Conservation (phyloP, 1,284 basidiomycete genomes). For the Sporisorium iseilematis-ciliati region DNA sequence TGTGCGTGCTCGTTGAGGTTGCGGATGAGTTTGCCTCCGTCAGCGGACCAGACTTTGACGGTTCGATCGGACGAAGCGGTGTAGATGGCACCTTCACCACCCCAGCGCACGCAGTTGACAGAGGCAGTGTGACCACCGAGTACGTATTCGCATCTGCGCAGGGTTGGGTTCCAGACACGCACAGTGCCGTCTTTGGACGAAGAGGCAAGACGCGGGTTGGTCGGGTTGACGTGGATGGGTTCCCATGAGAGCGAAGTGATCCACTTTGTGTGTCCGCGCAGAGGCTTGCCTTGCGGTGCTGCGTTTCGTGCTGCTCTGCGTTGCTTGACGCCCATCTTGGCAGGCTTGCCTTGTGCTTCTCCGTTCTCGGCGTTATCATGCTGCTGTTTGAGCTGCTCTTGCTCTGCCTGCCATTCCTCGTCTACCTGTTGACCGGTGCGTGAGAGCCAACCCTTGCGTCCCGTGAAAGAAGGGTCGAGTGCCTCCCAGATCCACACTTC, state of each 20-base stretch:
- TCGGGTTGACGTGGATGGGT: slow-evolving; percentile 78
- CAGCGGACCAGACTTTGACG: slow-evolving; percentile 92
- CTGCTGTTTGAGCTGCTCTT: slow-evolving; percentile 18
- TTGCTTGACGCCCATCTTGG: slow-evolving; percentile 60
- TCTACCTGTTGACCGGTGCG: slow-evolving; percentile 59
- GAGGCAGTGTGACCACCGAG: slow-evolving; percentile 93
- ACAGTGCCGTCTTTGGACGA: slow-evolving; percentile 97
- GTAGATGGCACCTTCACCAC: slow-evolving; percentile 76
- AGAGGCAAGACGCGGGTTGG: slow-evolving; percentile 80
- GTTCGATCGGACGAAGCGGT: slow-evolving; percentile 94
- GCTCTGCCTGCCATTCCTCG: slow-evolving; percentile 44
- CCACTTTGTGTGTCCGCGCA: slow-evolving; percentile 94
- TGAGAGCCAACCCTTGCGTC: slow-evolving; percentile 59
- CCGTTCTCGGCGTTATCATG: slow-evolving; percentile 2
- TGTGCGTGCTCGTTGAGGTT: slow-evolving; percentile 95
- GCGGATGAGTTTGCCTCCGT: slow-evolving; percentile 75
- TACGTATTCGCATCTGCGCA: slow-evolving; percentile 82
- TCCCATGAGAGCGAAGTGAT: slow-evolving; percentile 97
- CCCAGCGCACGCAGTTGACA: slow-evolving; percentile 96
- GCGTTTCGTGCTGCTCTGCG: slow-evolving; percentile 62
- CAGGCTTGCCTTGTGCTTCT: slow-evolving; percentile 17
- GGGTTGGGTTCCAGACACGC: slow-evolving; percentile 86
- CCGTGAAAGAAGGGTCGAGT: slow-evolving; percentile 50
- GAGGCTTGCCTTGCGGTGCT: slow-evolving; percentile 56
- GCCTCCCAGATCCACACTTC: slow-evolving; percentile 68